A percentile compares a stretch with the other conserved stretches of the same genome.
These are phyloP conservation scores for Aureobasidium sp. DNA, from an alignment of 2,329 filamentous ascomycete genomes.

Conservation along the genomic window DNA sequence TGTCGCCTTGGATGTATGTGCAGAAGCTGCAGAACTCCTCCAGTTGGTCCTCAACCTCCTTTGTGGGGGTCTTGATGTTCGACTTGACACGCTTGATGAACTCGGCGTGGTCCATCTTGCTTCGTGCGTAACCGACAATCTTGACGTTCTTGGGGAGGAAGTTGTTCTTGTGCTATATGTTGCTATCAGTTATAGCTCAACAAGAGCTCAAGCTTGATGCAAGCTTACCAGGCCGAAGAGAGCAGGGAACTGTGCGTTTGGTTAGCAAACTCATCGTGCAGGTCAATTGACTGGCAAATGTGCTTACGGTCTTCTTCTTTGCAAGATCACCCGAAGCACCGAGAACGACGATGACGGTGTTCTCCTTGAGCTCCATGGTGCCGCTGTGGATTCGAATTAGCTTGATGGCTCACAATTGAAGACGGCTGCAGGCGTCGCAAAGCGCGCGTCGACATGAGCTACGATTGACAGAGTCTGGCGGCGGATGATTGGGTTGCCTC, in stretches of 20 bases:
- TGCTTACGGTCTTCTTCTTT: conserved; percentile 95
- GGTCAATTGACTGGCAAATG: background rate
- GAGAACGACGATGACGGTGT: conserved; percentile 93
- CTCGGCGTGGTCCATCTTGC: conserved; percentile 98
- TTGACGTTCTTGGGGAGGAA: conserved; percentile 94
- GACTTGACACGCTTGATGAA: conserved; percentile 91
- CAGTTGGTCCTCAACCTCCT: conserved; percentile 92
- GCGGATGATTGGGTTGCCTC: background rate
- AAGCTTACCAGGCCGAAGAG: conserved; percentile 88
- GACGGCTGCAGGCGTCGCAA: background rate
- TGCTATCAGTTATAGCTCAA: conserved; percentile 6
- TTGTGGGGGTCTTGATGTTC: conserved; percentile 97
- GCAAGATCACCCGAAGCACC: conserved; percentile 95
- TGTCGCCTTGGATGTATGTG: conserved; percentile 87
- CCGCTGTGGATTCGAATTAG: conserved; percentile 38
- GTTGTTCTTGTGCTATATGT: conserved; percentile 71
- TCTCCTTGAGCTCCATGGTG: conserved; percentile 92
- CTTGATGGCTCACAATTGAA: background rate
- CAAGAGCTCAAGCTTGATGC: conserved; percentile 16
- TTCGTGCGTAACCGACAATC: conserved; percentile 97
- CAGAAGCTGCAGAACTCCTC: conserved; percentile 82
- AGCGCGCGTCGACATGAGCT: background rate
- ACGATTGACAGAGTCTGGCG: background rate
- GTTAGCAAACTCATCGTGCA: conserved; percentile 13
- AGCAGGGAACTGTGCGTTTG: conserved; percentile 68